These are phyloP conservation scores for Immersiporthe knoxdaviesiana DNA, from an alignment of 2,329 filamentous ascomycete species.

Conservation along the genomic window DNA sequence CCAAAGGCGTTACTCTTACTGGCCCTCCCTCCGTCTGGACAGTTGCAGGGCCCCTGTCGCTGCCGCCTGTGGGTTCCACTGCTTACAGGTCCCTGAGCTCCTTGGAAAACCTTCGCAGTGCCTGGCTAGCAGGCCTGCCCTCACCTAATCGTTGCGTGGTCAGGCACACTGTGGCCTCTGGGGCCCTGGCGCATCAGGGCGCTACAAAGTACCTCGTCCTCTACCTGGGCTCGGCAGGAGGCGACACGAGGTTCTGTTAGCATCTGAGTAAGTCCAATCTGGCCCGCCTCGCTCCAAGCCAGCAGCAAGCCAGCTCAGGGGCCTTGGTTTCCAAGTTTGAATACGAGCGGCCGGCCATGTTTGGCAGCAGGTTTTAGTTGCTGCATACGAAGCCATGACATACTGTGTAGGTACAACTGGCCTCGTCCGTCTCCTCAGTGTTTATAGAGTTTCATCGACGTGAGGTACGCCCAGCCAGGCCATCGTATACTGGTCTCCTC, in stretches of 20 bases:
- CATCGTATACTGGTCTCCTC: no score
- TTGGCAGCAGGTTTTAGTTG: neutral
- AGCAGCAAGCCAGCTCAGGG: constrained; percentile 1
- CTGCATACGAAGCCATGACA: neutral
- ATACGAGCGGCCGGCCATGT: constrained; percentile 21
- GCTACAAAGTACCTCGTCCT: neutral
- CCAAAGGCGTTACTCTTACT: constrained; percentile 3
- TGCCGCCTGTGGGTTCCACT: neutral
- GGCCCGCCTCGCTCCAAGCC: neutral
- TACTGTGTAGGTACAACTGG: neutral
- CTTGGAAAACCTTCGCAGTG: no score
- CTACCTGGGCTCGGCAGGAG: neutral
- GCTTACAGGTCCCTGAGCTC: neutral
- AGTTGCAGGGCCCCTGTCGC: constrained; percentile 4
- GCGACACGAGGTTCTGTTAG: neutral
- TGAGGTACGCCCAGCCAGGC: neutral
- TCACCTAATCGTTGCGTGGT: neutral
- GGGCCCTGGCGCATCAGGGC: neutral
- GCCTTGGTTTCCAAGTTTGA: constrained; percentile 3
- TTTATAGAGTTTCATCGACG: neutral
- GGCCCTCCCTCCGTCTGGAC: neutral
- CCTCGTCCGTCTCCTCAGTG: neutral
- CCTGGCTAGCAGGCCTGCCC: constrained; percentile 2
- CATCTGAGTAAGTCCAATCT: neutral
- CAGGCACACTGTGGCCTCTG: neutral